Evolutionary conservation across 805 yeast species (phyloP), one percentile per base, ranked within the genome.

Genomic region (Candida qinlingensis): DNA sequence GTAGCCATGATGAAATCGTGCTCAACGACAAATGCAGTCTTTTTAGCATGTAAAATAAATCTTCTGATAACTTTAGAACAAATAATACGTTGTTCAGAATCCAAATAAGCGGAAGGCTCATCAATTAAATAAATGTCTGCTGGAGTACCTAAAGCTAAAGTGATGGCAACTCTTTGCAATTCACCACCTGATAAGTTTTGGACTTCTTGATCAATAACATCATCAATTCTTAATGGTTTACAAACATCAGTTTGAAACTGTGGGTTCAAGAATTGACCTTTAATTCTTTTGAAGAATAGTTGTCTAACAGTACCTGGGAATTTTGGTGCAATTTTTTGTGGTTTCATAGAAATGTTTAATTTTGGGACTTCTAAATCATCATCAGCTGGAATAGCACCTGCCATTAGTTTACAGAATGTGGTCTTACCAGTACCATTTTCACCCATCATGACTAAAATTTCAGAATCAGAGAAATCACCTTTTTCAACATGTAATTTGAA

Each of bases 1-100:
- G 99, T 94, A 56, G 99, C 98, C 99, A 94, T 94, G 76, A 94
- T 94, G 80, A 94, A 94, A 80, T 94, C 99, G 83, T 94, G 99
- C 84, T 94, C 99, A 51, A 94, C 99, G 62, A 94, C 77, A 69
- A 94, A 94, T n/a, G 99, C 99, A 41, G 98, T 92, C 79, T 92
- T 94, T 77, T 92, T 91, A 60, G 97, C 81, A 68, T 94, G 99
- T 68, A 94, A 75, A 64, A 94, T 87, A 66, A 90, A 94, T 72
- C 97, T 85, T 80, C 97, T 87, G 62, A 94, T 94, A 59, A 94
- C 99, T 77, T 94, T 94, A 46, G 99, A 87, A 78, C 99, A 94
- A 59, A 94, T 87, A 65, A 94, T 90, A 88, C 99, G 97, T 74
- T 94, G 99, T 73, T 94, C 99, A 51, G 98, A 92, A 74, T 94